Percentiles rank a stretch among this genome's conserved stretches.
phyloP scores from a whole-genome alignment of 1,284 basidiomycete species.

The Trametes sp. region DNA sequence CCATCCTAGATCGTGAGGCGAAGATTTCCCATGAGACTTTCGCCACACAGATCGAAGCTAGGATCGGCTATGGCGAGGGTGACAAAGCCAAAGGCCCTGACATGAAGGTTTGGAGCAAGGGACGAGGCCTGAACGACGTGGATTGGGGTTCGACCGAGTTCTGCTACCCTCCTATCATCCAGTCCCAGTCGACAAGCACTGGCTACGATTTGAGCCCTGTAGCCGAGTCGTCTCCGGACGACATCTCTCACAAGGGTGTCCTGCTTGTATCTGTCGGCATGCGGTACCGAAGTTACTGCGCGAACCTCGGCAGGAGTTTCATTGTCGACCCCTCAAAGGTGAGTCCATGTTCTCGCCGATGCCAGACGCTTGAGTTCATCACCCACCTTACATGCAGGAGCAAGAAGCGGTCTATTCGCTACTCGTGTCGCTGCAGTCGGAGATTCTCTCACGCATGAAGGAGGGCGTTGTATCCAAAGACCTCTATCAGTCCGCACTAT shows the following conservation, averaged over 20 bases:
- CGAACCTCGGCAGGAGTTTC: constrained; percentile 92
- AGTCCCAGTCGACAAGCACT: constrained; percentile 82
- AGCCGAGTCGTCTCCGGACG: constrained; percentile 85
- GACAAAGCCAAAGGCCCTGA: constrained; percentile 80
- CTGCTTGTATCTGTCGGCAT: constrained; percentile 90
- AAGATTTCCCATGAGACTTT: constrained; percentile 91
- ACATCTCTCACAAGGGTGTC: constrained; percentile 90
- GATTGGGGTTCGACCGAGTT: constrained; percentile 92
- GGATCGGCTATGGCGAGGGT: constrained; percentile 86
- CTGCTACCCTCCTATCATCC: constrained; percentile 95
- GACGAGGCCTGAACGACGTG: constrained; percentile 77
- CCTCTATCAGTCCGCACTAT: constrained; percentile 81
- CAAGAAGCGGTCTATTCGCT: constrained; percentile 90
- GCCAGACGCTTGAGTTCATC: constrained; percentile 9
- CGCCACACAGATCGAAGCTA: constrained; percentile 83
- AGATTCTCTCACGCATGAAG: constrained; percentile 80
- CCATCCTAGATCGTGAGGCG: constrained; percentile 90
- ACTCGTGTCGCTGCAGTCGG: constrained; percentile 81
- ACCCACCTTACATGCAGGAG: constrained; percentile 57
- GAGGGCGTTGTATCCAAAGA: constrained; percentile 84
- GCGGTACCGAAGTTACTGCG: constrained; percentile 93
- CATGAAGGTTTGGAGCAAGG: constrained; percentile 90
- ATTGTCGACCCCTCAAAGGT: constrained; percentile 94
- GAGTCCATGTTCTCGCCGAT: constrained; percentile 35
- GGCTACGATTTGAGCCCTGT: constrained; percentile 91